phyloP scores from a whole-genome alignment of 2,329 filamentous ascomycete genomes.

The Lomentospora prolificans region DNA sequence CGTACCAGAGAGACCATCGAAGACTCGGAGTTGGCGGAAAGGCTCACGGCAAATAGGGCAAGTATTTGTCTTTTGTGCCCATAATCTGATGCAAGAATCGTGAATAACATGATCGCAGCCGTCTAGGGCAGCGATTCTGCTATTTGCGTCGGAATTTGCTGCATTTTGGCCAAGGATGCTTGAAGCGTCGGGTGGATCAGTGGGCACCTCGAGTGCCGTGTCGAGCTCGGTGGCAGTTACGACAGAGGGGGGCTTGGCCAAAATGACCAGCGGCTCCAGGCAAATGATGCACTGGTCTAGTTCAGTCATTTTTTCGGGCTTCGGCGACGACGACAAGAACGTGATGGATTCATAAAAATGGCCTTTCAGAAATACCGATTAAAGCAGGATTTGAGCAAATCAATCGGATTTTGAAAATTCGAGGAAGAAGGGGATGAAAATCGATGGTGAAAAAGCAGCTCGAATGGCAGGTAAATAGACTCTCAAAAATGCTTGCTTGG shows the following conservation, averaged over 20 bases:
- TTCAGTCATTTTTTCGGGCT: slow-evolving; percentile 37
- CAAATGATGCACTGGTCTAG: slow-evolving; percentile 63
- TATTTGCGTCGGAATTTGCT: neutral
- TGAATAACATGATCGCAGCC: slow-evolving; percentile 89
- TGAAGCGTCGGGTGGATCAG: slow-evolving; percentile 5
- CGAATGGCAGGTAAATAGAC: neutral
- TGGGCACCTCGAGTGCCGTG: neutral
- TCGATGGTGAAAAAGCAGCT: slow-evolving; percentile 1
- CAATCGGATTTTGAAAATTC: slow-evolving; percentile 8
- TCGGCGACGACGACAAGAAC: slow-evolving; percentile 22
- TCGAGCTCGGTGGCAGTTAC: neutral
- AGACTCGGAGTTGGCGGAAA: slow-evolving; percentile 85
- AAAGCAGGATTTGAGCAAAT: slow-evolving; percentile 7
- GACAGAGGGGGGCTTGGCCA: slow-evolving; percentile 6
- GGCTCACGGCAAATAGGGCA: slow-evolving; percentile 91
- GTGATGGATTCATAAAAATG: slow-evolving; percentile 39
- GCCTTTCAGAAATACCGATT: neutral
- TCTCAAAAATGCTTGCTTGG: neutral
- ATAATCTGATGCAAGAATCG: slow-evolving; percentile 83
- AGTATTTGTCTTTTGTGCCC: slow-evolving; percentile 94
- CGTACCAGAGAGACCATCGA: slow-evolving; percentile 32
- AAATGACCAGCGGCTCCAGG: slow-evolving; percentile 43
- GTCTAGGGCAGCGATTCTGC: slow-evolving; percentile 40
- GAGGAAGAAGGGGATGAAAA: slow-evolving; percentile 9
- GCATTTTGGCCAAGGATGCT: neutral